phyloP scores from a whole-genome alignment of 2,329 filamentous ascomycete species.

The Endoconidiophora polonica region DNA sequence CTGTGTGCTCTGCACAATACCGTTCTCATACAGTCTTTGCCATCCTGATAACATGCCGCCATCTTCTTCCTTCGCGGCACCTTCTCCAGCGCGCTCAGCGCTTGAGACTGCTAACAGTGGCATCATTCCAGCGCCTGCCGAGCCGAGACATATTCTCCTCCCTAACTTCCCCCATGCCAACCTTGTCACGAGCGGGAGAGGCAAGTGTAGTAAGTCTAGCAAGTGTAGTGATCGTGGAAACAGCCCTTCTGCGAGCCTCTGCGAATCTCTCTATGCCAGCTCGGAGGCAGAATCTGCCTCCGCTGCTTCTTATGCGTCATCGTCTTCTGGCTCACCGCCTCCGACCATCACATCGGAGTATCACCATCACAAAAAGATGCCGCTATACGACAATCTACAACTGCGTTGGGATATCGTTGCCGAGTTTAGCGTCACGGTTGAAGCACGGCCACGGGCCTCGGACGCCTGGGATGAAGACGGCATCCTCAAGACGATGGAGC shows the following conservation, averaged over 20 bases:
- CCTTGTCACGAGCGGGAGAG: too few relatives aligned
- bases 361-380: not conserved
- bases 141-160: too few relatives aligned
- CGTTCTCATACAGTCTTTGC: too few relatives aligned
- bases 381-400: not conserved
- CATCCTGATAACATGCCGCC: too few relatives aligned
- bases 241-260: not conserved
- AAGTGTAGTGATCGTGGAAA: not conserved
- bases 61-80: too few relatives aligned
- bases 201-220: too few relatives aligned
- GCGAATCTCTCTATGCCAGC: not conserved
- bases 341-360: not conserved
- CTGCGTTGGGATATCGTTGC: conserved; percentile 7
- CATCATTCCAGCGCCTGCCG: too few relatives aligned
- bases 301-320: not conserved
- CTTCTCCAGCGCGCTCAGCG: too few relatives aligned
- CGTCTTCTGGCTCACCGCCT: not conserved
- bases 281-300: not conserved
- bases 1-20: too few relatives aligned
- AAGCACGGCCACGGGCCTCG: not conserved
- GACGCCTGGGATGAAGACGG: not conserved
- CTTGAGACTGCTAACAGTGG: too few relatives aligned
- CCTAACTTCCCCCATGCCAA: too few relatives aligned
- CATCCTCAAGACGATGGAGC: conserved; percentile 5
- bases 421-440: conserved; percentile 4